These are phyloP conservation scores for Hippophae gyantsensis DNA, from an alignment of 306 rosid genomes.

Conservation along the genomic window DNA sequence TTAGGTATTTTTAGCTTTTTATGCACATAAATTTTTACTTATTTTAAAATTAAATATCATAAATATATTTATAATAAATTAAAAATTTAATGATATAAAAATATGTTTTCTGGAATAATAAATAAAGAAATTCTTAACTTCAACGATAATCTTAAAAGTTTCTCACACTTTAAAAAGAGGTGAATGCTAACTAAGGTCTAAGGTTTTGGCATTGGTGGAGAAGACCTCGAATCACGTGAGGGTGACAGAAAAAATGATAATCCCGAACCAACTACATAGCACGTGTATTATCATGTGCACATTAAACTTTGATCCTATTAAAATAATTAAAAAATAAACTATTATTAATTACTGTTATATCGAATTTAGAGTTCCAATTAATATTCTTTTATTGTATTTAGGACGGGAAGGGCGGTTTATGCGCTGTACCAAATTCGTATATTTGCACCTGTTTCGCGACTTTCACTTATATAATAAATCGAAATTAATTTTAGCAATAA, in stretches of 20 bases:
- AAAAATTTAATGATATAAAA: too few species aligned
- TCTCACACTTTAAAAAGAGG: background rate
- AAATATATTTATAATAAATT: too few species aligned
- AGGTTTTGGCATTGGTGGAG: slow-evolving; percentile 11
- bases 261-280: slow-evolving; percentile 24
- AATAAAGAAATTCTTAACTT: too few species aligned
- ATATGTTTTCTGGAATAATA: too few species aligned
- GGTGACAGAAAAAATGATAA: slow-evolving; percentile 10
- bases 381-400: background rate
- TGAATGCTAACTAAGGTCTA: background rate
- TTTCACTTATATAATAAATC: too few species aligned
- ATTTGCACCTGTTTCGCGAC: background rate
- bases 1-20: too few species aligned
- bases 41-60: too few species aligned
- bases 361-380: slow-evolving; percentile 1
- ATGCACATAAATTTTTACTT: too few species aligned
- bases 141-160: too few species aligned
- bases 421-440: background rate
- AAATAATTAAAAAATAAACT: background rate
- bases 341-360: background rate
- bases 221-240: slow-evolving; percentile 23
- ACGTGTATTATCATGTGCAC: slow-evolving; percentile 29
- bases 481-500: too few species aligned
- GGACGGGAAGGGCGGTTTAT: background rate
- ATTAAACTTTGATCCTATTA: slow-evolving; percentile 1